These are phyloP conservation scores for Lactifluus piperatus DNA, from an alignment of 768 basidiomycete genomes.

Conservation along the genomic window DNA sequence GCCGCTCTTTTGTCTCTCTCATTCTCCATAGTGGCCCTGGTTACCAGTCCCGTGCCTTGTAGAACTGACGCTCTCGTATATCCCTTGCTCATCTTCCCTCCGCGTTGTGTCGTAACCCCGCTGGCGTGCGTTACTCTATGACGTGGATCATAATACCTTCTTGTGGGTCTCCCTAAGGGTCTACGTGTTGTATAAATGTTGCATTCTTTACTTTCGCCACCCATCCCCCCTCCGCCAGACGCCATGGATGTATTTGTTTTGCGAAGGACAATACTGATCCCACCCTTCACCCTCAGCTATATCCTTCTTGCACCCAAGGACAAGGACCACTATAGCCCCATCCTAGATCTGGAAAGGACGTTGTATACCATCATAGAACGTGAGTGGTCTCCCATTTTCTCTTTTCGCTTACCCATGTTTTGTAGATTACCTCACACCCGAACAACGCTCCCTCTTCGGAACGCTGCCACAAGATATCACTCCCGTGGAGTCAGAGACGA, in stretches of 20 bases:
- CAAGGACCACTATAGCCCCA: constrained; percentile 81
- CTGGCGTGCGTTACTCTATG: not conserved
- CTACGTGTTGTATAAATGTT: not conserved
- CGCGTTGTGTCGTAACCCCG: not conserved
- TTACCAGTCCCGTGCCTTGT: not conserved
- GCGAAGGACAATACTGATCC: not conserved
- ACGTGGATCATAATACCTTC: not conserved
- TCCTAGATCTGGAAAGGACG: constrained; percentile 66
- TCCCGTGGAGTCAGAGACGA: constrained; percentile 20
- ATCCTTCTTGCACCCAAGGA: constrained; percentile 74
- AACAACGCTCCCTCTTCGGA: constrained; percentile 60
- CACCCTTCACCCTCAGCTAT: constrained; percentile 43
- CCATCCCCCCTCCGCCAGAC: not conserved
- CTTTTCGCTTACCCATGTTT: not conserved
- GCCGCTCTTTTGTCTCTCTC: no score
- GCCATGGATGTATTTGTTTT: not conserved
- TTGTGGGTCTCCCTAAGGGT: not conserved
- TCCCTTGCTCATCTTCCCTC: not conserved
- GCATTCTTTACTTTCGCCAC: not conserved
- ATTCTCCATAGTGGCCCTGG: not conserved
- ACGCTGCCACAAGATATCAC: constrained; percentile 42
- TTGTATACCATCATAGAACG: constrained; percentile 65
- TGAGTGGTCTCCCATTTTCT: not conserved
- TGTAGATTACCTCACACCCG: constrained; percentile 57
- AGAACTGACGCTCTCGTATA: not conserved